Conservation (phyloP, 257 asterid genomes). For the Nemophila menziesii region DNA sequence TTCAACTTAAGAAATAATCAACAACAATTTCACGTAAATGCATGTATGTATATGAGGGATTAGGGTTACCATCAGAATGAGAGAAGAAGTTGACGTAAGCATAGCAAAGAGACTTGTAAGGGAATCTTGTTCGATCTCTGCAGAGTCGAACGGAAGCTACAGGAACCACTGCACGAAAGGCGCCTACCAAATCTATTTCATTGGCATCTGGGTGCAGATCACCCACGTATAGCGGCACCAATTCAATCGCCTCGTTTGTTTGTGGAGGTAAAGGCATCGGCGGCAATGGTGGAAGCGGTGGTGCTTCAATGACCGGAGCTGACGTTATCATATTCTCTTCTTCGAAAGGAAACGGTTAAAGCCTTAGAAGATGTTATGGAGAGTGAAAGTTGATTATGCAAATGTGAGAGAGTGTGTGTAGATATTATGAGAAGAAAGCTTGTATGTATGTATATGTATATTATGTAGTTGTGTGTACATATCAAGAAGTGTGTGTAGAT, state of each 20-base stretch:
- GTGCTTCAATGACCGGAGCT: background rate
- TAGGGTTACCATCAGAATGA: slow-evolving; percentile 26
- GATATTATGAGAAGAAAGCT: background rate
- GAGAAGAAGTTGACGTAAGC: slow-evolving; percentile 41
- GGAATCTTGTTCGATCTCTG: slow-evolving; percentile 21
- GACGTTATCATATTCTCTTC: slow-evolving; percentile 7
- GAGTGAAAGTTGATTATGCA: background rate
- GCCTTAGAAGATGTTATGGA: background rate
- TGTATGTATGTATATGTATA: background rate
- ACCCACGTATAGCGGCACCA: slow-evolving; percentile 40
- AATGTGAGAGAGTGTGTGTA: background rate
- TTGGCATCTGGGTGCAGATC: slow-evolving; percentile 45
- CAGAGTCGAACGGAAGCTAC: slow-evolving; percentile 32
- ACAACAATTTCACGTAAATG: background rate
- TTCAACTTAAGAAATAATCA: background rate
- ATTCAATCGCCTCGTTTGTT: background rate
- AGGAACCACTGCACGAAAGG: slow-evolving; percentile 17
- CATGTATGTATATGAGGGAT: background rate
- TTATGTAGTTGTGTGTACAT: background rate
- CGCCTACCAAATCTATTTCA: slow-evolving; percentile 20
- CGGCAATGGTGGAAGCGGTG: slow-evolving; percentile 5
- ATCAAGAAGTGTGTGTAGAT: no score
- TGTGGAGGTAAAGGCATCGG: background rate
- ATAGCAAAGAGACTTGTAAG: slow-evolving; percentile 30
- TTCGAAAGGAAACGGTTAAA: slow-evolving; percentile 2